A percentile compares a stretch with the other conserved stretches of the same genome.
Evolutionary conservation across 768 basidiomycete genomes (phyloP).

Genomic region (Daedaleopsis nitida): DNA sequence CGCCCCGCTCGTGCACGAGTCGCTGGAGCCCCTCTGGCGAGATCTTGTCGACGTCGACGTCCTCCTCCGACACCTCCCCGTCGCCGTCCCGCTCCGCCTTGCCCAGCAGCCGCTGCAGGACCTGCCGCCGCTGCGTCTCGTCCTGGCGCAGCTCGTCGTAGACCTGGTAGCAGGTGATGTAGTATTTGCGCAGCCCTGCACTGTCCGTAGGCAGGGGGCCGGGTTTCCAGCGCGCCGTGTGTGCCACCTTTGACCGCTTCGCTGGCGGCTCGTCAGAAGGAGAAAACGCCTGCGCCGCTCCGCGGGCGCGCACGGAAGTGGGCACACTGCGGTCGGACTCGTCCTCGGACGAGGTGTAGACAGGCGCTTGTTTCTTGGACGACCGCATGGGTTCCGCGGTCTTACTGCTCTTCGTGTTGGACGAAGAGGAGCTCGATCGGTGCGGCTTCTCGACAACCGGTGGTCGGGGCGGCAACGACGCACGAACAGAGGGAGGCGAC

Average conservation of each 20-base stretch:
- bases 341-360: constrained; percentile 72
- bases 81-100: constrained; percentile 35
- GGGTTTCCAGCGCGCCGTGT: constrained; percentile 17
- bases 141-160: constrained; percentile 52
- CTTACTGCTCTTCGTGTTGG: constrained; percentile 2
- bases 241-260: constrained; percentile 28
- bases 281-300: not conserved
- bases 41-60: constrained; percentile 44
- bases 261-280: constrained; percentile 25
- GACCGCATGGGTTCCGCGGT: constrained; percentile 3
- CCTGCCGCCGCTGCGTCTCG: constrained; percentile 51
- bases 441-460: constrained; percentile 13
- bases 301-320: constrained; percentile 16
- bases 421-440: constrained; percentile 13
- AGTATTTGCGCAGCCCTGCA: constrained; percentile 52
- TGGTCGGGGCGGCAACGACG: constrained; percentile 11
- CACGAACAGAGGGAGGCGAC: constrained; percentile 20
- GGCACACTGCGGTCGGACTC: constrained; percentile 42
- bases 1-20: constrained; percentile 39
- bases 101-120: constrained; percentile 51
- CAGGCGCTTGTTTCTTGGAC: constrained; percentile 42
- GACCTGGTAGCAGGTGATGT: constrained; percentile 51
- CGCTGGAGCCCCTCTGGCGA: constrained; percentile 31
- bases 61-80: constrained; percentile 43
- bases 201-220: constrained; percentile 49